Evolutionary conservation across 345 rosid genomes (phyloP), one percentile per base, ranked within the genome.

Genomic region (Rhodamnia rubescens): DNA sequence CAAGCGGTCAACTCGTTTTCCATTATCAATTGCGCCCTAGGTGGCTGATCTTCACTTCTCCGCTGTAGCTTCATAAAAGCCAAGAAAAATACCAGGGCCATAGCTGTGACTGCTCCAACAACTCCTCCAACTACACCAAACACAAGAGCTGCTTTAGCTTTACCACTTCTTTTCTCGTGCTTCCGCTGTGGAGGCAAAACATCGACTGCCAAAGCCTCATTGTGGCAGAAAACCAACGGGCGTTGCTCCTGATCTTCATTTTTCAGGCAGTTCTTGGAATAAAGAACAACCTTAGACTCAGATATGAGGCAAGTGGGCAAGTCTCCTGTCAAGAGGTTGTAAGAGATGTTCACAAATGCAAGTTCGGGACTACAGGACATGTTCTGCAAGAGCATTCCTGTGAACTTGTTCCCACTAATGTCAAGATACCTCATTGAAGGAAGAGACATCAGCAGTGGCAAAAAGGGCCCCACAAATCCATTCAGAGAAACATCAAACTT

Each of bases 401-500:
- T 92, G 82, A 94, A 87, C 84, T 88, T 92, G 87, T 94, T 94
- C 18, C 85, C 87, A 20, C 92, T 88, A 40, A 94, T 85, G 81
- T 93, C 92, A 15, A 94, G 88, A 40, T 92, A 91, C 55, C 61
- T 87, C 32, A 94, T 59, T 0, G 92, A 90, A 86, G 95, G 93
- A 26, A 91, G 87, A 22, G 93, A 86, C n/a, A 94, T 80, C 27
- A 94, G 40, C 13, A 91, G 89, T 36, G 93, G 90, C 44, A 85
- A 55, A 74, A 94, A 89, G 4, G 93, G 95, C 44, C 94, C 96
- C 4, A 90, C 91, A 82, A 94, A 90, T 69, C 88, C 89, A 82
- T 94, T 94, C 21, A 91, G 83, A 11, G 96, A 94, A n/a, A 91
- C 87, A 75, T 94, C 96, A 14, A 94, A 89, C 89, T 86, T 92